These are phyloP conservation scores for Pueraria montana DNA, from an alignment of 306 rosid species.

Conservation along the genomic window DNA sequence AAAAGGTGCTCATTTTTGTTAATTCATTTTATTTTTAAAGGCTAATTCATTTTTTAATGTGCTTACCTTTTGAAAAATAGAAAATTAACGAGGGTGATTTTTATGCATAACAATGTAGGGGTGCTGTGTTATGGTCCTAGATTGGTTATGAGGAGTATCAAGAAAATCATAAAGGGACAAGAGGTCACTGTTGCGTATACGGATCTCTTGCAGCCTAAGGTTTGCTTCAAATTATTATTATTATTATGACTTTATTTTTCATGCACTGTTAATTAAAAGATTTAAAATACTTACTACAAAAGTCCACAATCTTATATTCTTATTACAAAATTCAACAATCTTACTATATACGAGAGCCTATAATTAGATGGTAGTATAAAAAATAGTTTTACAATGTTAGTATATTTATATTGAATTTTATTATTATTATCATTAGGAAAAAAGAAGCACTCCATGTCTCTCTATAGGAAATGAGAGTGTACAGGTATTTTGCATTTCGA, in stretches of 20 bases:
- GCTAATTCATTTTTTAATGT: not conserved
- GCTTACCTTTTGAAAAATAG: not conserved
- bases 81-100: not conserved
- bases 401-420: no score
- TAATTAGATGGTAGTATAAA: no score
- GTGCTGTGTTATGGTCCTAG: conserved; percentile 64
- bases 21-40: no score
- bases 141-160: conserved; percentile 35
- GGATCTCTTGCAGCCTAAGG: conserved; percentile 84
- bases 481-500: no score
- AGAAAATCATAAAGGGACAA: not conserved
- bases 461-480: no score
- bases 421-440: no score
- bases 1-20: not conserved
- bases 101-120: conserved; percentile 40
- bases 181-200: conserved; percentile 81
- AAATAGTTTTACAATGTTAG: no score
- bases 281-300: no score
- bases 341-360: no score
- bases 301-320: no score
- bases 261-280: not conserved
- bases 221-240: conserved; percentile 42
- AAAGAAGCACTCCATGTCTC: no score
- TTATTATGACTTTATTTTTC: not conserved
- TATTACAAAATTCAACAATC: no score